Base-by-base conservation (phyloP, 768 basidiomycete species). In the Trametes punicea region DNA sequence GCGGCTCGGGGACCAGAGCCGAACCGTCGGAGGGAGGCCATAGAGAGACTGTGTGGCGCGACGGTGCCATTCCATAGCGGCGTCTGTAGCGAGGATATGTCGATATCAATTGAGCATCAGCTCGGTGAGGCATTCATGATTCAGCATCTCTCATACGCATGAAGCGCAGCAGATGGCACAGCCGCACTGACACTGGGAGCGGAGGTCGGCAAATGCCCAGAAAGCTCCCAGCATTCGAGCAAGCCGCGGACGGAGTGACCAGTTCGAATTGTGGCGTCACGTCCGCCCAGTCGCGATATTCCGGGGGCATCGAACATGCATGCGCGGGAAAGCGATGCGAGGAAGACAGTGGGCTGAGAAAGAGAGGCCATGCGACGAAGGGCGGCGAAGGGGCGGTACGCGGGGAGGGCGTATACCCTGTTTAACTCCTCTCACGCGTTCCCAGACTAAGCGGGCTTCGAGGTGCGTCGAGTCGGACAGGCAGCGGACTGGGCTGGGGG, bases 121-220 rank as follows among this genome's bases (percentile, higher is more conserved):
- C 5, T 5, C 13, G n/a, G 34, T 10, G 15, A n/a, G 5, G 34
- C 34, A 8, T 10, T n/a, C 34, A 36, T n/a, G n/a, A n/a, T 8
- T 7, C 34, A 36, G 34, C 5, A 10, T 8, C 13, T 36, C 42
- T 25, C 23, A 25, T 23, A 25, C 26, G 25, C 42, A 44, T 21
- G 44, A 38, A 46, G 52, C 52, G 52, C 52, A 54, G 52, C 52
- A 54, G n/a, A n/a, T n/a, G n/a, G n/a, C n/a, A n/a, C n/a, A n/a
- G n/a, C n/a, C n/a, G n/a, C n/a, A n/a, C n/a, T n/a, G n/a, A n/a
- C n/a, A n/a, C n/a, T 8, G 31, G 18, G 26, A 27, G 51, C 51
- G 51, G 34, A 36, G 46, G 25, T 25, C 34, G 52, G 52, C 25
- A 38, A 46, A 9, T 46, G 34, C 52, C 44, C 33, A 25, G 15